Percentiles rank a stretch among this genome's conserved stretches.
Evolutionary conservation across 768 basidiomycete species (phyloP).

Genomic region (Chalciporus chontae): DNA sequence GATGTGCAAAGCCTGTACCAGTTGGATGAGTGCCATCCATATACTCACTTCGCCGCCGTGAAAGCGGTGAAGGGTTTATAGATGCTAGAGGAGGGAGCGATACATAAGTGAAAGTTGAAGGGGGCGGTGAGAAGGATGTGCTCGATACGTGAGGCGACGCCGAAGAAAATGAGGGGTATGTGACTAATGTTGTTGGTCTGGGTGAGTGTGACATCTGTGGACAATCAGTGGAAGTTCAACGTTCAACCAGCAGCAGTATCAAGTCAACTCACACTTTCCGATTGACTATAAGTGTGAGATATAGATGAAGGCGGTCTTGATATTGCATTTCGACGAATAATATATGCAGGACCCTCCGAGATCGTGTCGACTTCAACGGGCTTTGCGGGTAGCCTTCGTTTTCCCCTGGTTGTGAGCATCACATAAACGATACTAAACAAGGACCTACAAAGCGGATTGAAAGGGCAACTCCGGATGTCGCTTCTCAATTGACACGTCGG

Average conservation of each 20-base stretch:
- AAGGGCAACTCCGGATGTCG: constrained; percentile 13
- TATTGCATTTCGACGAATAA: constrained; percentile 39
- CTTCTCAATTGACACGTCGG: constrained; percentile 18
- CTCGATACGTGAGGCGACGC: constrained; percentile 36
- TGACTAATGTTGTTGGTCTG: constrained; percentile 39
- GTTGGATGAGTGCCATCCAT: constrained; percentile 75
- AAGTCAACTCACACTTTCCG: constrained; percentile 43
- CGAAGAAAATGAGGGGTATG: constrained; percentile 49
- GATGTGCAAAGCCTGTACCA: constrained; percentile 41
- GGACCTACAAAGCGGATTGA: constrained; percentile 20
- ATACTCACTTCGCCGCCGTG: constrained; percentile 73
- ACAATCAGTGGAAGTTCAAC: constrained; percentile 12
- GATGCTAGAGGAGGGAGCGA: constrained; percentile 82
- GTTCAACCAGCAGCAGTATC: neutral
- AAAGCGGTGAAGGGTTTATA: constrained; percentile 72
- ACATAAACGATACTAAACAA: neutral
- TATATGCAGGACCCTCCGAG: constrained; percentile 13
- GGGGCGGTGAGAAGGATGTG: constrained; percentile 37
- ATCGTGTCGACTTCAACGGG: constrained; percentile 9
- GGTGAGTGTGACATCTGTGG: constrained; percentile 36
- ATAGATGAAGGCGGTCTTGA: constrained; percentile 43
- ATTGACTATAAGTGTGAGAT: constrained; percentile 44
- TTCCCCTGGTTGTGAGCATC: constrained; percentile 11
- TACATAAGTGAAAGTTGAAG: constrained; percentile 37
- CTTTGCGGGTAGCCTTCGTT: constrained; percentile 16